Base-by-base conservation (phyloP, 2,329 filamentous ascomycete genomes). In the Lachnellula willkommii region DNA sequence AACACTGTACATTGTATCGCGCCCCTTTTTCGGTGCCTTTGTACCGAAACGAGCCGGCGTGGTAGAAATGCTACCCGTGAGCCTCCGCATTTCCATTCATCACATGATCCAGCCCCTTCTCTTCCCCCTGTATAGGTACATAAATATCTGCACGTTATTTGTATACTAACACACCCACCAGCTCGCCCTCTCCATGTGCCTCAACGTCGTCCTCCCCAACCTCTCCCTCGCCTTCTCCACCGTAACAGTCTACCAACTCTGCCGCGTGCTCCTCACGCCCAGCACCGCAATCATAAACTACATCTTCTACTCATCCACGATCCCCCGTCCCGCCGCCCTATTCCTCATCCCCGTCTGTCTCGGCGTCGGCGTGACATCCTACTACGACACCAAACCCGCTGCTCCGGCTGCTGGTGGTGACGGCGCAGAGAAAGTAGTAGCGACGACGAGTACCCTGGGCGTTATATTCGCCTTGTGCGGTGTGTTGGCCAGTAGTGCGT, bases 381-480 rank as follows among this genome's bases (percentile, higher is more conserved):
- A 75, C 63, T 75, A 74, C 57, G 75, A 77, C 56, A 73, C 73
- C 20, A 67, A 67, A 56, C 59, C 61, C 55, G 40, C 63, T 22
- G 40, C 63, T 22, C 71, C 76, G 51, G 66, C 69, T 24, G 74
- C 70, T 26, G 70, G 78, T 64, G 78, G 78, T 5, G 36, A 37
- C 14, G 46, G n/a, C 15, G 17, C 39, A 5, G 26, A 14, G 17
- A 52, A 47, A 12, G n/a, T 22, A 4, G 20, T 53, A 8, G 36
- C 47, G 67, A 78, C 77, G 0, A 85, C 82, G 1, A 75, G 75
- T 4, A 70, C 73, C 0, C 67, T 84, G 28, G 83, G 84, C n/a
- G 76, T 86, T 2, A 60, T 82, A 20, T 87, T 87, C 64, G 83
- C 84, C 20, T 78, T 87, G 47, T 65, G 71, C 2, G 84, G 84